Evolutionary conservation across 1,139 yeast species (phyloP).

Genomic region (Spencermartinsiella ligniputridi): DNA sequence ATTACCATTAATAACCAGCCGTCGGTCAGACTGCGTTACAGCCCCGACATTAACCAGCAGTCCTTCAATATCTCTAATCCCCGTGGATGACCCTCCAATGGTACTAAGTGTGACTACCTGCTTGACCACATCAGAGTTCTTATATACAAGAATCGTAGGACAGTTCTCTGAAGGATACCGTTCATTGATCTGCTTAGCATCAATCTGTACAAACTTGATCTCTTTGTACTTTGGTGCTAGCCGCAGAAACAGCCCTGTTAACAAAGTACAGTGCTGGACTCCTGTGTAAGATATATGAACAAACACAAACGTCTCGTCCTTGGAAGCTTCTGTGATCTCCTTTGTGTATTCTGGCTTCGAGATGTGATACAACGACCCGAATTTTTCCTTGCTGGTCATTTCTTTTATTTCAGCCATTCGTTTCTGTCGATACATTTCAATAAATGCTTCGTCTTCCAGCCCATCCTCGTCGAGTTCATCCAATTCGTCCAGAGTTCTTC

Average conservation of each 20-base stretch:
- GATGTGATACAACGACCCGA: slow-evolving; percentile 72
- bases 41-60: slow-evolving; percentile 64
- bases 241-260: slow-evolving; percentile 50
- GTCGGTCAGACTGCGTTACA: slow-evolving; percentile 57
- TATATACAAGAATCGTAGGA: slow-evolving; percentile 83
- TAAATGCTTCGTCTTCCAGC: slow-evolving; percentile 63
- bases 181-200: slow-evolving; percentile 84
- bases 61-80: slow-evolving; percentile 61
- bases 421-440: slow-evolving; percentile 67
- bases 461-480: slow-evolving; percentile 78
- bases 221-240: slow-evolving; percentile 45
- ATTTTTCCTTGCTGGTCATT: slow-evolving; percentile 57
- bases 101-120: slow-evolving; percentile 76
- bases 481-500: slow-evolving; percentile 69
- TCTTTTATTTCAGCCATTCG: slow-evolving; percentile 68
- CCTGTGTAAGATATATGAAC: slow-evolving; percentile 73
- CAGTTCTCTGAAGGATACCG: slow-evolving; percentile 85
- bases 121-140: slow-evolving; percentile 66
- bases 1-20: slow-evolving; percentile 62
- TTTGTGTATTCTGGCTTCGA: slow-evolving; percentile 81
- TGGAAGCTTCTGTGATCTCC: slow-evolving; percentile 81
- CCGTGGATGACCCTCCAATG: slow-evolving; percentile 80
- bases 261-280: slow-evolving; percentile 66
- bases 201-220: slow-evolving; percentile 84
- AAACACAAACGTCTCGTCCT: slow-evolving; percentile 50